Percentiles rank a stretch among this genome's conserved stretches.
Evolutionary conservation across 768 basidiomycete species (phyloP).

Genomic region (Tylopilus cervinicoccineus): DNA sequence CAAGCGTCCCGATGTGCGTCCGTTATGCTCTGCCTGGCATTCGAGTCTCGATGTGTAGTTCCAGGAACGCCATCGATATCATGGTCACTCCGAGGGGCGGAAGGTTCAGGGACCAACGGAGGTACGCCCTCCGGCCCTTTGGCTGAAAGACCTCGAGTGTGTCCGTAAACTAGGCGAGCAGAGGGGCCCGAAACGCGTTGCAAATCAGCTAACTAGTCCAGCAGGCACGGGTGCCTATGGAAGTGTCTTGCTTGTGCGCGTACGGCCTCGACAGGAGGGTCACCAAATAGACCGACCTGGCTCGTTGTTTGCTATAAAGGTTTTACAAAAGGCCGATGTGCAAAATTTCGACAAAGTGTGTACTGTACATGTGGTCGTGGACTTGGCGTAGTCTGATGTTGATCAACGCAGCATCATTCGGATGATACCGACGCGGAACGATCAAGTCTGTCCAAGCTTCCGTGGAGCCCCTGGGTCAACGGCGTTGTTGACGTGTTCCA

Average conservation of each 20-base stretch:
- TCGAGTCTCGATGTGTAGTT: neutral
- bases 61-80: conserved; percentile 17
- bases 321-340: conserved; percentile 33
- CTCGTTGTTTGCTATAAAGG: conserved; percentile 47
- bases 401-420: conserved; percentile 20
- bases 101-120: conserved; percentile 25
- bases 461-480: conserved; percentile 53
- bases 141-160: conserved; percentile 40
- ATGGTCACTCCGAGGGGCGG: conserved; percentile 10
- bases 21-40: neutral
- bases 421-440: conserved; percentile 41
- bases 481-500: conserved; percentile 43
- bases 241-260: conserved; percentile 40
- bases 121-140: conserved; percentile 36
- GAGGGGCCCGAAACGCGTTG: neutral
- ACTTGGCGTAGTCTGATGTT: neutral
- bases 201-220: conserved; percentile 1
- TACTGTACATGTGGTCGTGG: neutral
- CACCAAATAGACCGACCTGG: conserved; percentile 35
- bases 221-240: conserved; percentile 42
- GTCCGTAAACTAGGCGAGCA: conserved; percentile 37
- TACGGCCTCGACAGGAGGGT: conserved; percentile 24
- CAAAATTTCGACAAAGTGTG: conserved; percentile 31
- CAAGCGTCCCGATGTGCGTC: conserved; percentile 11
- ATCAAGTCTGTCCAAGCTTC: conserved; percentile 35